These are phyloP conservation scores for Leishmania amazonensis DNA, from an alignment of 208 protist species.

Conservation along the genomic window DNA sequence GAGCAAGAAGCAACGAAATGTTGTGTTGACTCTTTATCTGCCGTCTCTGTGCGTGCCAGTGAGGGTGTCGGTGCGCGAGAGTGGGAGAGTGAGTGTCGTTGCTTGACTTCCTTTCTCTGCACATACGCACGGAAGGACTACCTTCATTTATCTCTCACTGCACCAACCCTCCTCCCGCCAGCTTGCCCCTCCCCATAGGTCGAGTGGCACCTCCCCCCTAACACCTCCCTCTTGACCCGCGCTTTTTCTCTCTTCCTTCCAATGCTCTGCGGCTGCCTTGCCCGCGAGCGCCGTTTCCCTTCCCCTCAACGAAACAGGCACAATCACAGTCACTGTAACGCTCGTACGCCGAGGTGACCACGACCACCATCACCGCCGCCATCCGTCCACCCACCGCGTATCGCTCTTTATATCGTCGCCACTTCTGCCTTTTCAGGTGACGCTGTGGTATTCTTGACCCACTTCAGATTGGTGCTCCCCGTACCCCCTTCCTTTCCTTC, in stretches of 20 bases:
- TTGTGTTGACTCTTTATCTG: not conserved
- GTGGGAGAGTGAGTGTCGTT: not conserved
- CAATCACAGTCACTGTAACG: too few relatives aligned
- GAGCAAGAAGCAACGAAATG: not conserved
- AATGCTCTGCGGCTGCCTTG: not conserved
- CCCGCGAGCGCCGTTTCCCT: not conserved
- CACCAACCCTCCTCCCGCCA: not conserved
- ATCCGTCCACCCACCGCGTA: not conserved
- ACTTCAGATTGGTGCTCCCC: not conserved
- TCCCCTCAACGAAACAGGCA: not conserved
- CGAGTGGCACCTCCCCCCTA: not conserved
- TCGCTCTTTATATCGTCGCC: not conserved
- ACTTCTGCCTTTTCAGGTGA: not conserved
- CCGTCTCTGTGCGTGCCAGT: not conserved
- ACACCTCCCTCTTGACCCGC: not conserved
- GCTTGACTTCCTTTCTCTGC: not conserved
- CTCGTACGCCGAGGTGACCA: not conserved
- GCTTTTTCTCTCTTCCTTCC: not conserved
- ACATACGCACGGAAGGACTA: not conserved
- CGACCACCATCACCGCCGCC: not conserved
- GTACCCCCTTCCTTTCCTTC: not conserved
- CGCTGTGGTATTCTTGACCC: not conserved
- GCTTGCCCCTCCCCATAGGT: not conserved
- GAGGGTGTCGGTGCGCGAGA: not conserved
- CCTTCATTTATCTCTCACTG: not conserved